A percentile compares a stretch with the other conserved stretches of the same genome.
phyloP scores from a whole-genome alignment of 108 stramenopile species.

The Cyclostephanos tholiformis region DNA sequence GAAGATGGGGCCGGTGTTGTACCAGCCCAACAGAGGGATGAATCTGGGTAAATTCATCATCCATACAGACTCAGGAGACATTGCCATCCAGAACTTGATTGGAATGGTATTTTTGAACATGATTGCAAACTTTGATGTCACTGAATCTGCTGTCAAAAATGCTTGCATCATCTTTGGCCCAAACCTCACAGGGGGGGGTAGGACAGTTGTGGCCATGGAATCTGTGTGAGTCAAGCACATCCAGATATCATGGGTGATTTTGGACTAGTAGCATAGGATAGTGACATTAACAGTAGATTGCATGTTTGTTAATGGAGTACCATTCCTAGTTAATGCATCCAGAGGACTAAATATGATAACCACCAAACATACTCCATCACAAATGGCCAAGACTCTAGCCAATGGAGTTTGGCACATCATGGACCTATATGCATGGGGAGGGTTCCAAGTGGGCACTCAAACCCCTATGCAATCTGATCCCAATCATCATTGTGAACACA shows the following conservation, averaged over 20 bases:
- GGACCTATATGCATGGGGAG: neutral
- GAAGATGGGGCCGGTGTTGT: no score
- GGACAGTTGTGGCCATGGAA: neutral
- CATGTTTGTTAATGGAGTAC: slow-evolving; percentile 33
- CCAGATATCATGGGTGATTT: neutral
- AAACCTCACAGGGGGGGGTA: neutral
- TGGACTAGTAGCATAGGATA: neutral
- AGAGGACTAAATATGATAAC: neutral
- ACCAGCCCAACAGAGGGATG: no score
- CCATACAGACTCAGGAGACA: no score
- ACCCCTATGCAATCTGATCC: neutral
- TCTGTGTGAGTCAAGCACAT: neutral
- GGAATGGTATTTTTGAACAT: neutral
- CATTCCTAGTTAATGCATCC: slow-evolving; percentile 34
- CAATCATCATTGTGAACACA: neutral
- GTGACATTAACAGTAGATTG: neutral
- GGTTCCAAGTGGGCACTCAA: neutral
- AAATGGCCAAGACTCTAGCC: neutral
- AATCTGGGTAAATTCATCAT: no score
- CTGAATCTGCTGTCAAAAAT: neutral
- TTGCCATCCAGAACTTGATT: no score
- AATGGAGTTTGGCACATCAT: neutral
- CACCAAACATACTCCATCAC: neutral
- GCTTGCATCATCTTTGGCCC: neutral
- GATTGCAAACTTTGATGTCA: neutral